phyloP scores from a whole-genome alignment of 179 eudicot genomes.

The Gypsophila paniculata region DNA sequence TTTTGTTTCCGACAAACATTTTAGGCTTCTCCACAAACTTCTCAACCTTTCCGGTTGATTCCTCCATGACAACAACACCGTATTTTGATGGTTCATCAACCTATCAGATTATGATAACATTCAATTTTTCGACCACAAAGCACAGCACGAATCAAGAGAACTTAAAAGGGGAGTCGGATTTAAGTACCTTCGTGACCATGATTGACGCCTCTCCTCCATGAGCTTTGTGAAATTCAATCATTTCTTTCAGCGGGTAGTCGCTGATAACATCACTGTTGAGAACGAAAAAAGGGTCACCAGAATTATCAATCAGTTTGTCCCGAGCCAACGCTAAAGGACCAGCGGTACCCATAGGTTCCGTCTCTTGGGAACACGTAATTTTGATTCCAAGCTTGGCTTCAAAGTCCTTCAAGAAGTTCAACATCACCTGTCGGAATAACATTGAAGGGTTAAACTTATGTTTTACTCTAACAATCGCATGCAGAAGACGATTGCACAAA shows the following conservation, averaged over 20 bases:
- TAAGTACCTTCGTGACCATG: slow-evolving; percentile 82
- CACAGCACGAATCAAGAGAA: neutral
- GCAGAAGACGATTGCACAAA: slow-evolving; percentile 1
- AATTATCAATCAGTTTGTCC: slow-evolving; percentile 67
- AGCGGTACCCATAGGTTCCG: slow-evolving; percentile 96
- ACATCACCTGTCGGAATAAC: slow-evolving; percentile 65
- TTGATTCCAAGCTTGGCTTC: slow-evolving; percentile 81
- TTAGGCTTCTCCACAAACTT: slow-evolving; percentile 89
- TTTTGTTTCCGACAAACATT: slow-evolving; percentile 82
- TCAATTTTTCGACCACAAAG: neutral
- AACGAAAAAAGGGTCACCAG: slow-evolving; percentile 88
- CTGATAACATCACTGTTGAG: slow-evolving; percentile 95
- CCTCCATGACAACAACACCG: slow-evolving; percentile 89
- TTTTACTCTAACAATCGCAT: neutral
- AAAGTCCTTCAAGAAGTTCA: slow-evolving; percentile 81
- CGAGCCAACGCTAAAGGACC: slow-evolving; percentile 96
- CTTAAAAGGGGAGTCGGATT: neutral
- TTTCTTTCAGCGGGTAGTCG: slow-evolving; percentile 76
- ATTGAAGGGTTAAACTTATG: neutral
- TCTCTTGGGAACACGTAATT: slow-evolving; percentile 88
- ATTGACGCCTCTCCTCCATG: slow-evolving; percentile 93
- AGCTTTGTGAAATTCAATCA: slow-evolving; percentile 76
- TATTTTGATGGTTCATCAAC: slow-evolving; percentile 95
- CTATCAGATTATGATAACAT: slow-evolving; percentile 25
- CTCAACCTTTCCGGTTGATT: slow-evolving; percentile 78